A percentile compares a stretch with the other conserved stretches of the same genome.
These are phyloP conservation scores for Fusarium sp. DNA, from an alignment of 2,329 filamentous ascomycete species.

Conservation along the genomic window DNA sequence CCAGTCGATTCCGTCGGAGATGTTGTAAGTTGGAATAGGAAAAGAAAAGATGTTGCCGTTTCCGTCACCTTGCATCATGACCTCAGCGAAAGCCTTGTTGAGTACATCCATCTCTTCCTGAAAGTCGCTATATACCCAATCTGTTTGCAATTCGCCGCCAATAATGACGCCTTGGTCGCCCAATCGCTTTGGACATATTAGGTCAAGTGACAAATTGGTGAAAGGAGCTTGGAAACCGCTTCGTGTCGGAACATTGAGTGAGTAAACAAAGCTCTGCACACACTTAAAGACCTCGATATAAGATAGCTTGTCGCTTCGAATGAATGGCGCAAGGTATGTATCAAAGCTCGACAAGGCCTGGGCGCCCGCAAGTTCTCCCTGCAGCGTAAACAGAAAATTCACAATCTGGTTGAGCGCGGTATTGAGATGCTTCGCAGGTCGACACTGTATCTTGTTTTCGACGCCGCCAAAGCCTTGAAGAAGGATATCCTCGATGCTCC, in stretches of 20 bases:
- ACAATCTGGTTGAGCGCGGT: slow-evolving; percentile 46
- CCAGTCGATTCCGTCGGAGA: slow-evolving; percentile 43
- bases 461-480: slow-evolving; percentile 43
- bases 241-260: slow-evolving; percentile 44
- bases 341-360: slow-evolving; percentile 44
- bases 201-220: slow-evolving; percentile 41
- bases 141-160: slow-evolving; percentile 28
- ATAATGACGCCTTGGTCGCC: slow-evolving; percentile 37
- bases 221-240: slow-evolving; percentile 46
- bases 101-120: slow-evolving; percentile 46
- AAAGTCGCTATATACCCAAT: slow-evolving; percentile 42
- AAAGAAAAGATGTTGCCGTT: slow-evolving; percentile 46
- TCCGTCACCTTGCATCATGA: slow-evolving; percentile 45
- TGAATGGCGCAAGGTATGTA: slow-evolving; percentile 41
- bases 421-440: slow-evolving; percentile 43
- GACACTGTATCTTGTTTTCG: slow-evolving; percentile 45
- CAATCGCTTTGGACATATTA: slow-evolving; percentile 38
- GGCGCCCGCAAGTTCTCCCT: slow-evolving; percentile 42
- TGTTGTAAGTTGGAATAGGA: slow-evolving; percentile 43
- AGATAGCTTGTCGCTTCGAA: slow-evolving; percentile 35
- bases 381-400: slow-evolving; percentile 43
- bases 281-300: slow-evolving; percentile 44
- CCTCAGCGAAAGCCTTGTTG: slow-evolving; percentile 44
- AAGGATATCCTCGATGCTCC: slow-evolving; percentile 44
- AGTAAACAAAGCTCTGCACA: slow-evolving; percentile 45